Evolutionary conservation across 1,284 basidiomycete genomes (phyloP).

Genomic region (Afroboletus lepidellus): DNA sequence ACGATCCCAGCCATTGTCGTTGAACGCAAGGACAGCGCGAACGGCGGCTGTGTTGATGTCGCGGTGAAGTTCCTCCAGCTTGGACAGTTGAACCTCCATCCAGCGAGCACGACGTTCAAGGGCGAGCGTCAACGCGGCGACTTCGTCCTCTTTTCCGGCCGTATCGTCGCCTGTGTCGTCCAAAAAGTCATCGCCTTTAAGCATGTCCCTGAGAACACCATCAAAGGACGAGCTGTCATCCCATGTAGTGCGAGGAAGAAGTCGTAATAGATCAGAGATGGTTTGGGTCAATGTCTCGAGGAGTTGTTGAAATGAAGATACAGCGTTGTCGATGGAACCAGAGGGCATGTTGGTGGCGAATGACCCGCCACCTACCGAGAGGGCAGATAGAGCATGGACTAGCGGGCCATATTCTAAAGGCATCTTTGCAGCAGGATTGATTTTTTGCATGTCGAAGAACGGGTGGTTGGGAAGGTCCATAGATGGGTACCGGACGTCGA

Average conservation of each 20-base stretch:
- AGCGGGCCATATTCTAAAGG: slow-evolving; percentile 78
- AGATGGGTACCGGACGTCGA: slow-evolving; percentile 56
- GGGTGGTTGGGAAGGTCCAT: slow-evolving; percentile 67
- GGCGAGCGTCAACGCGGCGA: slow-evolving; percentile 74
- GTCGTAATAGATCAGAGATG: slow-evolving; percentile 75
- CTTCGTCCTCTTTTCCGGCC: slow-evolving; percentile 70
- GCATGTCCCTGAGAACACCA: slow-evolving; percentile 79
- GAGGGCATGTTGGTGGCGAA: slow-evolving; percentile 78
- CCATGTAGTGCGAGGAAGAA: slow-evolving; percentile 82
- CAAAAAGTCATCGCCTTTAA: slow-evolving; percentile 79
- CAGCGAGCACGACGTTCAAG: slow-evolving; percentile 80
- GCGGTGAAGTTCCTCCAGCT: slow-evolving; percentile 79
- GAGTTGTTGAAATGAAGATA: slow-evolving; percentile 81
- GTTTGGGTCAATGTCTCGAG: slow-evolving; percentile 83
- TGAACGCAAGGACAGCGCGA: slow-evolving; percentile 74
- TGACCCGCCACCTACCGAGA: slow-evolving; percentile 82
- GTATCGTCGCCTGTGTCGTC: slow-evolving; percentile 69
- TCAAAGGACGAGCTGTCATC: slow-evolving; percentile 85
- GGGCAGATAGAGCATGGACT: slow-evolving; percentile 78
- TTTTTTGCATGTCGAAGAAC: slow-evolving; percentile 68
- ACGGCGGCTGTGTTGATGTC: slow-evolving; percentile 85
- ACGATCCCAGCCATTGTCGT: slow-evolving; percentile 81
- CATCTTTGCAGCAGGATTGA: slow-evolving; percentile 70
- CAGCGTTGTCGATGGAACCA: slow-evolving; percentile 80
- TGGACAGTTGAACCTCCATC: slow-evolving; percentile 86